Conservation (phyloP, 2,329 filamentous ascomycete genomes). For the Arthrobotrys pseudoclavata region DNA sequence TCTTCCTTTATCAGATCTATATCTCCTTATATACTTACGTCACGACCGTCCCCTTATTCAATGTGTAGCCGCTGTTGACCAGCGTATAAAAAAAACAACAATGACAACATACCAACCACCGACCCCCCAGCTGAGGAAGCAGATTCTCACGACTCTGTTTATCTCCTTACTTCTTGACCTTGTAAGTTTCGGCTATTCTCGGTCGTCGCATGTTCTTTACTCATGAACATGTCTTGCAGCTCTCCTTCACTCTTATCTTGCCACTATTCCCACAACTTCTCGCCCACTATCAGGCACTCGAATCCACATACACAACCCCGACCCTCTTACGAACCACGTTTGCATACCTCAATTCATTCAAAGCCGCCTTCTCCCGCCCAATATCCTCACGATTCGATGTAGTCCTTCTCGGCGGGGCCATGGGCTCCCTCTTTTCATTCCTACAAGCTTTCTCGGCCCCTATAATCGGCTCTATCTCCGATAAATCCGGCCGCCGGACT, state of each 20-base stretch:
- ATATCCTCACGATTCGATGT: conserved; percentile 98
- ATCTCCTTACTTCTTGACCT: conserved; percentile 89
- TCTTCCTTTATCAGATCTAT: neutral
- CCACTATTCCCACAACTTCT: conserved; percentile 95
- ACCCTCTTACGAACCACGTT: conserved; percentile 81
- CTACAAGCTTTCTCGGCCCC: conserved; percentile 94
- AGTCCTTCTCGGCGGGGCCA: conserved; percentile 89
- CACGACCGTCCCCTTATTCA: conserved; percentile 6
- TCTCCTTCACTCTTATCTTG: conserved; percentile 98
- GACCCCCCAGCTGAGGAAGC: conserved; percentile 73
- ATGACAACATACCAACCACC: conserved; percentile 65
- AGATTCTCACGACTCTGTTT: conserved; percentile 87
- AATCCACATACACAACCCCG: conserved; percentile 35
- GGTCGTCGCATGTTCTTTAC: neutral
- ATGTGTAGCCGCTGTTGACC: conserved; percentile 51
- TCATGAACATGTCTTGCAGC: conserved; percentile 70
- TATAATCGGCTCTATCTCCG: conserved; percentile 88
- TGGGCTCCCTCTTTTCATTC: conserved; percentile 93
- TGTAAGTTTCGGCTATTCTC: conserved; percentile 70
- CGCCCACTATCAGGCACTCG: conserved; percentile 83
- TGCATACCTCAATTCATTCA: conserved; percentile 90
- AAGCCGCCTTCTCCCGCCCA: conserved; percentile 88
- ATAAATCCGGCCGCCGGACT: conserved; percentile 82
- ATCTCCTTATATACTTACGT: neutral
- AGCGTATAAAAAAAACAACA: conserved; percentile 26